Evolutionary conservation across 148 eudicot species (phyloP).

Genomic region (Fagopyrum homotropicum): DNA sequence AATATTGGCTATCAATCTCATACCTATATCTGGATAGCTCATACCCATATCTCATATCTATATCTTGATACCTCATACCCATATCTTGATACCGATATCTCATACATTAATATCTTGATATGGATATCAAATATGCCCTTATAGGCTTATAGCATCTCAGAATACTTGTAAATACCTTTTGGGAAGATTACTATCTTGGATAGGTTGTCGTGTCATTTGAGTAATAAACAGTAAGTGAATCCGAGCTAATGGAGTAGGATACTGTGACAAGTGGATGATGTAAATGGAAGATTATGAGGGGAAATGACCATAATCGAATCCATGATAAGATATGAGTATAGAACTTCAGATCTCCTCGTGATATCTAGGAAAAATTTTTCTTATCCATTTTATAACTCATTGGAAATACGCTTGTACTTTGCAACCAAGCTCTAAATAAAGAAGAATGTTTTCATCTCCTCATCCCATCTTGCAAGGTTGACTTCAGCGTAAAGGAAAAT

Average conservation of each 20-base stretch:
- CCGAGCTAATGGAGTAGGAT: background rate
- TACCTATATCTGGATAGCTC: too few relatives aligned
- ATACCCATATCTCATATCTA: too few relatives aligned
- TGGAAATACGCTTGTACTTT: background rate
- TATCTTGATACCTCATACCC: too few relatives aligned
- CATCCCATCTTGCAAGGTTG: too few relatives aligned
- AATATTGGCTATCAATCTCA: too few relatives aligned
- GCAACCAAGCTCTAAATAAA: too few relatives aligned
- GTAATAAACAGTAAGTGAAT: background rate
- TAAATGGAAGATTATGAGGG: background rate
- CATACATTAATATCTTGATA: too few relatives aligned
- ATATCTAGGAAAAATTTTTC: background rate
- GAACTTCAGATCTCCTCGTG: background rate
- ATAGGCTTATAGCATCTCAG: too few relatives aligned
- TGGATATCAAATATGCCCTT: too few relatives aligned
- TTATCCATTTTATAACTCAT: background rate
- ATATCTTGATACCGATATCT: too few relatives aligned
- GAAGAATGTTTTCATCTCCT: too few relatives aligned
- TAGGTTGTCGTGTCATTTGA: background rate
- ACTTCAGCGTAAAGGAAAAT: too few relatives aligned
- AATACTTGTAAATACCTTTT: background rate
- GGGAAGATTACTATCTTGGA: background rate
- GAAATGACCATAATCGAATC: background rate
- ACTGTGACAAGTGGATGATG: background rate
- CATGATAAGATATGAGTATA: background rate